Evolutionary conservation across 164 flowering plant genomes (phyloP), one percentile per base, ranked within the genome.

Genomic region (Dillenia turbinata): DNA sequence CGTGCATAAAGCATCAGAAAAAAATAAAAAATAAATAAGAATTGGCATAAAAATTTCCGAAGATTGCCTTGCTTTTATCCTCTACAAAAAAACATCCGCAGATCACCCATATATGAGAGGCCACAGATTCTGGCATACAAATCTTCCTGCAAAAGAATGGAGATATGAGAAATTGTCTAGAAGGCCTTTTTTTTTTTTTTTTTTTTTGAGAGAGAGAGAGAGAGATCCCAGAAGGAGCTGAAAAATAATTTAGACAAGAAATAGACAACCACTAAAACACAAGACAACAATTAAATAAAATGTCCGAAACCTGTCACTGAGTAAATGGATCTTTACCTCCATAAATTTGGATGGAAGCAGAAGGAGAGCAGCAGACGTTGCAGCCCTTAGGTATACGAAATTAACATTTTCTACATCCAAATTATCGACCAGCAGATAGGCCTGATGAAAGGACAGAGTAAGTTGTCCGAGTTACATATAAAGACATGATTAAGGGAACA

Each of bases 11-110:
- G 3, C 58, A 55, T 14, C 2, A 19, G 40, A 2, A 26, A 14
- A 40, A 55, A 55, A 55, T 19, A 52, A 15, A 13, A 56, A 9
- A 33, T 33, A 6, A 33, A 4, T 4, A 33, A 33, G 7, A 33
- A 6, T 33, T 33, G 40, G 7, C 40, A 33, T 33, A 33, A 33
- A 33, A 5, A 5, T 5, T 26, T 33, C 40, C 40, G 4, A 57
- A 52, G 64, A 52, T 70, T 71, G 87, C 98, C 95, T 94, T 94
- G 65, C 89, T 78, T 67, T 59, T 84, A 66, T 94, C 98, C 73
- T 94, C 98, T n/a, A 96, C 98, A 82, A 19, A 94, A 91, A 56
- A 86, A 71, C 97, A 94, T 94, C 22, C 98, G 79, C 81, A 94
- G 50, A 63, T 94, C 98, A 70, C 98, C 98, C 85, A 72, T 85